phyloP scores from a whole-genome alignment of 441 rosid genomes.

The Eruca vesicaria region DNA sequence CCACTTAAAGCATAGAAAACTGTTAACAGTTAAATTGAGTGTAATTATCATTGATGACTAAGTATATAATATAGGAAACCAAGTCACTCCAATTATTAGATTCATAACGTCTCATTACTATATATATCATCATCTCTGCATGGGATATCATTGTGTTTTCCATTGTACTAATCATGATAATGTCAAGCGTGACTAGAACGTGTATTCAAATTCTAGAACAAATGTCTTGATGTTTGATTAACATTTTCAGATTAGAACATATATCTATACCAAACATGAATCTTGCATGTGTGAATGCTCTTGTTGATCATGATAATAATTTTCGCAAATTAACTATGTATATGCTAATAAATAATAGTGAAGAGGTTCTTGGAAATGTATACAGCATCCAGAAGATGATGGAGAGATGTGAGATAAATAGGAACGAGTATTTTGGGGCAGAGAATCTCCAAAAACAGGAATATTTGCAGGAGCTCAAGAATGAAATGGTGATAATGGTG shows the following conservation, averaged over 20 bases:
- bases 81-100: background rate
- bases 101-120: background rate
- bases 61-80: background rate
- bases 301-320: background rate
- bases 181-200: background rate
- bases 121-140: background rate
- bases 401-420: slow-evolving; percentile 35
- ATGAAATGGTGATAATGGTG: slow-evolving; percentile 40
- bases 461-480: slow-evolving; percentile 40
- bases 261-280: background rate
- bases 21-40: background rate
- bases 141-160: background rate
- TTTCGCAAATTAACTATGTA: background rate
- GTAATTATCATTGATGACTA: background rate
- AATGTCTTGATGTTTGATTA: background rate
- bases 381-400: slow-evolving; percentile 48
- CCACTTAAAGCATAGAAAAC: background rate
- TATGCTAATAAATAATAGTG: background rate
- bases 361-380: slow-evolving; percentile 10
- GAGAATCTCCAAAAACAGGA: slow-evolving; percentile 16
- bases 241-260: background rate
- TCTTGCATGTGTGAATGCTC: background rate
- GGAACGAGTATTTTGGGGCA: slow-evolving; percentile 9
- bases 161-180: background rate
- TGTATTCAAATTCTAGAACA: background rate